These are phyloP conservation scores for Vaccinium corymbosum DNA, from an alignment of 148 eudicot genomes.

Conservation along the genomic window DNA sequence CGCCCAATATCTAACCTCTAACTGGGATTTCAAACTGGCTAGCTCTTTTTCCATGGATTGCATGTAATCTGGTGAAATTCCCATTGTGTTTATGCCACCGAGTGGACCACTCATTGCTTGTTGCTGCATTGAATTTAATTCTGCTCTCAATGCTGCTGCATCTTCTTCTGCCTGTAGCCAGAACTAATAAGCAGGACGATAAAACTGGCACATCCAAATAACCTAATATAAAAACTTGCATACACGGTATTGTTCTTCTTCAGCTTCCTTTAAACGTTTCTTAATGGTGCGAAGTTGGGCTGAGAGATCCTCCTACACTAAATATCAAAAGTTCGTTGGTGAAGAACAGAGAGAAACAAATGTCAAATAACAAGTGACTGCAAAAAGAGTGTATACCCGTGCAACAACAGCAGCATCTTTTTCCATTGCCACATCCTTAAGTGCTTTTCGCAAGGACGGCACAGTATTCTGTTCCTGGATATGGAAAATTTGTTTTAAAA, in stretches of 20 bases:
- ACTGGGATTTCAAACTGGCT: constrained; percentile 56
- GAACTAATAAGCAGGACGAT: constrained; percentile 22
- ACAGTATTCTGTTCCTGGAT: constrained; percentile 76
- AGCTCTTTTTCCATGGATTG: constrained; percentile 79
- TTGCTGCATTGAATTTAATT: constrained; percentile 77
- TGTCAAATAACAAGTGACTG: neutral
- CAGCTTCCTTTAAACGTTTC: constrained; percentile 87
- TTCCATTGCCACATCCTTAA: constrained; percentile 95
- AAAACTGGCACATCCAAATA: neutral
- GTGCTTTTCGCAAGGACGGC: constrained; percentile 88
- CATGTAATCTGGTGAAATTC: constrained; percentile 56
- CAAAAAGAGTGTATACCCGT: constrained; percentile 44
- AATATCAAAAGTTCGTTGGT: constrained; percentile 20
- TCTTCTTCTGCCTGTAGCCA: constrained; percentile 91
- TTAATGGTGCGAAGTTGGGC: constrained; percentile 79
- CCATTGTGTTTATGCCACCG: constrained; percentile 43
- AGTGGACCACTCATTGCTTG: constrained; percentile 60
- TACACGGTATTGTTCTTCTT: constrained; percentile 97
- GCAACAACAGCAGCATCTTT: constrained; percentile 99
- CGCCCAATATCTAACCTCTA: constrained; percentile 51
- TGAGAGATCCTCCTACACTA: constrained; percentile 89
- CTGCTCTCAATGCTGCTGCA: constrained; percentile 89
- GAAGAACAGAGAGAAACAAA: constrained; percentile 14
- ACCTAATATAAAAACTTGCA: constrained; percentile 16
- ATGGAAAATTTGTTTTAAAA: constrained; percentile 5